Evolutionary conservation across 345 rosid genomes (phyloP), one percentile per base, ranked within the genome.

Genomic region (Hibiscus syriacus): DNA sequence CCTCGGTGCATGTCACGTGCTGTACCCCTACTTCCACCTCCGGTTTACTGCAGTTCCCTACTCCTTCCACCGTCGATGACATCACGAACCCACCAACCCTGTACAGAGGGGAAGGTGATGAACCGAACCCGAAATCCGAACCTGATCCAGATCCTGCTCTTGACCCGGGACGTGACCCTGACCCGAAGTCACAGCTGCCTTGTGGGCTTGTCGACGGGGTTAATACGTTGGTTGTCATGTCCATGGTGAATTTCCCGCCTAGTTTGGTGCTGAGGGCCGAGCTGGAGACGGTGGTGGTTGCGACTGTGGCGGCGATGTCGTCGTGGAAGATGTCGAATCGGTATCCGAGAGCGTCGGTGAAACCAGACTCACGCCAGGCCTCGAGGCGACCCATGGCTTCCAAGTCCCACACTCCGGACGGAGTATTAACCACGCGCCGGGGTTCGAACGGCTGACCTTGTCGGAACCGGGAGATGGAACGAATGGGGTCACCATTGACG

Each of bases 1-100:
- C 98, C 90, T 90, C 98, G 50, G 88, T 90, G 81, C 98, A 93
- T 26, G 84, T 89, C 90, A 93, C 98, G 79, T 90, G 96, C 72
- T 84, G 87, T 55, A 90, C 88, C 4, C 98, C 96, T 0, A 93
- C 82, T 74, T 90, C 98, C 66, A 93, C 94, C 74, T 82, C 88
- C 0, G 94, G 89, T 66, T 76, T 89, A 6, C 89, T 76, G 54
- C 76, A 45, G 60, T 74, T 79, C 27, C 79, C 85, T 7, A 69
- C 79, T 1, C 90, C 97, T 26, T 86, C 84, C 64, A 93, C 90
- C 1, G 85, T 86, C 0, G 98, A 80, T 7, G 96, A 90, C 98
- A 93, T 93, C 20, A 93, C 96, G 12, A 90, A 93, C 5, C 98
- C 97, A 53, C 81, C 82, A 41, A 80, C 82, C 43, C 70, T 36